A percentile compares a stretch with the other conserved stretches of the same genome.
Conservation (phyloP, 208 protist genomes). For the Borovskyia barvae region DNA sequence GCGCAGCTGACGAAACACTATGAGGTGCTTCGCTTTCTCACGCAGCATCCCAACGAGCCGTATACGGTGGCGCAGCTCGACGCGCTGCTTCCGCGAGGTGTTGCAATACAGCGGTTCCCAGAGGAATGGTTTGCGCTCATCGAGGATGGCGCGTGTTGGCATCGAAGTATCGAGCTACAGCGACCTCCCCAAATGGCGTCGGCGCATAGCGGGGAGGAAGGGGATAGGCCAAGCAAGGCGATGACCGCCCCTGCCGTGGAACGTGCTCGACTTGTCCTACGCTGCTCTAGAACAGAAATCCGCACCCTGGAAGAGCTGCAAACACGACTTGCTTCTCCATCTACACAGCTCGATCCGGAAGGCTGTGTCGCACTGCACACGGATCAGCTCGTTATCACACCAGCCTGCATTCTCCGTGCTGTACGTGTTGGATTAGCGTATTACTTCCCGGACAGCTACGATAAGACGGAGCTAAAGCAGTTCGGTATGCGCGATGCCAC, state of each 20-base stretch:
- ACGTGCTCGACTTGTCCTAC: slow-evolving; percentile 29
- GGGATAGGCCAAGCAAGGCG: not conserved
- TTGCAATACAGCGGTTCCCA: slow-evolving; percentile 78
- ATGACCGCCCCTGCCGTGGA: not conserved
- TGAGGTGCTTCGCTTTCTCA: slow-evolving; percentile 79
- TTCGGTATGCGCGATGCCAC: slow-evolving; percentile 7
- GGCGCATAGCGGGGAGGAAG: not conserved
- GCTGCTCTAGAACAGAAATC: slow-evolving; percentile 57
- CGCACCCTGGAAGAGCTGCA: slow-evolving; percentile 49
- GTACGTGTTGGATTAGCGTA: slow-evolving; percentile 60
- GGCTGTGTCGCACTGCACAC: slow-evolving; percentile 84
- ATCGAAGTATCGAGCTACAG: slow-evolving; percentile 71
- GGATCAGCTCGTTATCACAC: slow-evolving; percentile 64
- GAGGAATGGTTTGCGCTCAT: slow-evolving; percentile 67
- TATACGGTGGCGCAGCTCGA: slow-evolving; percentile 80
- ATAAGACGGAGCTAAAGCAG: slow-evolving; percentile 14
- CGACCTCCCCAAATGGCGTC: not conserved
- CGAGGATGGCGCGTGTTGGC: slow-evolving; percentile 41
- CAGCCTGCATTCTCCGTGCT: slow-evolving; percentile 38
- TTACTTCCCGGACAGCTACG: slow-evolving; percentile 73
- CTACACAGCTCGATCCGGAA: slow-evolving; percentile 55
- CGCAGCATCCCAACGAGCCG: slow-evolving; percentile 56
- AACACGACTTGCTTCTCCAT: slow-evolving; percentile 51
- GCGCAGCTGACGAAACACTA: slow-evolving; percentile 85
- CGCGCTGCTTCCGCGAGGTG: slow-evolving; percentile 73